A percentile compares a stretch with the other conserved stretches of the same genome.
Conservation (phyloP, 805 yeast species). For the Ogataea allantospora region DNA sequence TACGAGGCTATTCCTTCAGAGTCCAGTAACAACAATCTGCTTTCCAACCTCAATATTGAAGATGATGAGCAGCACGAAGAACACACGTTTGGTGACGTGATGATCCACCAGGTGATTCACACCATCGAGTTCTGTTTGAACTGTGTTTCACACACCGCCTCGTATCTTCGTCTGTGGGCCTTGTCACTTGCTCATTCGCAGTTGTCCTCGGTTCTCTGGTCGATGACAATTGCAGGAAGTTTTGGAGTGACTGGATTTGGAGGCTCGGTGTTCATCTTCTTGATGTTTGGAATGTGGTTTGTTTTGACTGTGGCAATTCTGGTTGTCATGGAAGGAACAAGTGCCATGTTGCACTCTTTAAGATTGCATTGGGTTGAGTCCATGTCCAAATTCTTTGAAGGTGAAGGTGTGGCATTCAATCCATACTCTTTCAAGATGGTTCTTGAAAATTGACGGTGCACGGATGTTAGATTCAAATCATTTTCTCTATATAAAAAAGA, state of each 20-base stretch:
- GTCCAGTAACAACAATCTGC: conserved; percentile 31
- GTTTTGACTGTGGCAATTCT: conserved; percentile 84
- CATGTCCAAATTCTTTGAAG: conserved; percentile 96
- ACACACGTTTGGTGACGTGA: conserved; percentile 84
- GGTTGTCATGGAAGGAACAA: conserved; percentile 97
- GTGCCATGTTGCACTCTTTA: conserved; percentile 98
- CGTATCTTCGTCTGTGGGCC: conserved; percentile 96
- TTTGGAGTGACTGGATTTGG: conserved; percentile 61
- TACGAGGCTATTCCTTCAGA: conserved; percentile 41
- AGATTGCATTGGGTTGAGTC: conserved; percentile 99
- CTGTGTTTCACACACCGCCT: conserved; percentile 98
- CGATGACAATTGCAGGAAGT: conserved; percentile 85
- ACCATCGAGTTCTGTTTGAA: conserved; percentile 96
- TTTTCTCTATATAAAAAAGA: conserved; percentile 1
- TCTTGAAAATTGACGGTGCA: conserved; percentile 13
- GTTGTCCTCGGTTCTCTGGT: conserved; percentile 91
- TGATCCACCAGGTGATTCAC: conserved; percentile 96
- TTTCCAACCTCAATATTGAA: conserved; percentile 36
- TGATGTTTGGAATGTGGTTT: conserved; percentile 94
- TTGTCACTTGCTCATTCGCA: conserved; percentile 96
- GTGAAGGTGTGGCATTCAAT: conserved; percentile 88
- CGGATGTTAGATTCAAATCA: conserved; percentile 8
- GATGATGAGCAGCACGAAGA: conserved; percentile 55
- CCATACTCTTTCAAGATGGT: conserved; percentile 68
- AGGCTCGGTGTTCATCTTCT: conserved; percentile 73